Evolutionary conservation across 106 monocot species (phyloP).

Genomic region (Xerophyta viscosa): DNA sequence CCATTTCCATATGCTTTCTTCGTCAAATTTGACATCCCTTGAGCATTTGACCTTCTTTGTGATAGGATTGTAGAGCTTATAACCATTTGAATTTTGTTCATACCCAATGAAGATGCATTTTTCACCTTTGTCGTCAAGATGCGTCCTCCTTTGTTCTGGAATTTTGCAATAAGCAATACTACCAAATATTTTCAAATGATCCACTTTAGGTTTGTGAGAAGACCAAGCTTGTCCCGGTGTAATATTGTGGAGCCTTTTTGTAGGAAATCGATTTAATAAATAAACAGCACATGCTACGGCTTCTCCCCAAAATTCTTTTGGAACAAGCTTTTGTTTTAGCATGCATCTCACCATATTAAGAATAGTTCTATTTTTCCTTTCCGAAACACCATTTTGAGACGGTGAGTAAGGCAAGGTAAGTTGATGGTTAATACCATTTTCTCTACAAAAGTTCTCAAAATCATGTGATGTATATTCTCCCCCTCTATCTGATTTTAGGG

Average conservation of each 20-base stretch:
- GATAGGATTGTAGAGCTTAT: conserved; percentile 12
- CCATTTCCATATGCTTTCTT: conserved; percentile 3
- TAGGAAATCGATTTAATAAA: conserved; percentile 4
- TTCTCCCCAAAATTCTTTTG: conserved; percentile 2
- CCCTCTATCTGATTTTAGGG: neutral
- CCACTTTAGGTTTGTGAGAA: neutral
- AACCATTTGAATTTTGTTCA: conserved; percentile 1
- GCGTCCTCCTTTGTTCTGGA: neutral
- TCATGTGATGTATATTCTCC: conserved; percentile 7
- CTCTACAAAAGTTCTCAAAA: conserved; percentile 7
- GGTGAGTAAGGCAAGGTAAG: conserved; percentile 5
- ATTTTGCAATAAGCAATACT: conserved; percentile 3
- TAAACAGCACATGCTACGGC: conserved; percentile 3
- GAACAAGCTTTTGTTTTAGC: neutral
- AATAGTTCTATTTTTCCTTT: conserved; percentile 1
- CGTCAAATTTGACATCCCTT: conserved; percentile 6
- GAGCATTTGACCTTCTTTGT: neutral
- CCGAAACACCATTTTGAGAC: conserved; percentile 1
- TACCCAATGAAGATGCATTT: conserved; percentile 5
- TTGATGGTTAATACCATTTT: conserved; percentile 6
- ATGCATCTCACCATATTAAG: conserved; percentile 3
- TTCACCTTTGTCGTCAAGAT: conserved; percentile 3
- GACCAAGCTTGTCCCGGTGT: conserved; percentile 5
- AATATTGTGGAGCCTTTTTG: conserved; percentile 2
- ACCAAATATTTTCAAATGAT: conserved; percentile 9